Conservation (phyloP, 352 stramenopile genomes). For the Globisporangium perplexum region DNA sequence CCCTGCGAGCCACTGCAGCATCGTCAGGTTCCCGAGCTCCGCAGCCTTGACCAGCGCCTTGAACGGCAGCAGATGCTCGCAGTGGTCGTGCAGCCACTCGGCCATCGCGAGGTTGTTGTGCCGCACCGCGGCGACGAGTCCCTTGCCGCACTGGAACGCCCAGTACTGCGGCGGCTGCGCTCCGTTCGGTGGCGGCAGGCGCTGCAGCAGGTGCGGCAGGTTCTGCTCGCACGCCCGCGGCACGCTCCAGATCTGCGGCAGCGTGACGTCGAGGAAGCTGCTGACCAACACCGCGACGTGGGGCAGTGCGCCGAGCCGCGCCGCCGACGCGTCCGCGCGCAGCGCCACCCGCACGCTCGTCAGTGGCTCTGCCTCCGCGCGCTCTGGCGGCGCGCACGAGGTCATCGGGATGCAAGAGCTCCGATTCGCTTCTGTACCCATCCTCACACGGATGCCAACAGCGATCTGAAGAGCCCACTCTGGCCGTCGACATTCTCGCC, state of each 20-base stretch:
- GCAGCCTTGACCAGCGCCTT: background rate
- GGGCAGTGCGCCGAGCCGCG: background rate
- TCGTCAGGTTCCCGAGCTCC: background rate
- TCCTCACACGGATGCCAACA: too few relatives aligned
- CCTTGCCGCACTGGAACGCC: background rate
- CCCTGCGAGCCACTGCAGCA: slow-evolving; percentile 7
- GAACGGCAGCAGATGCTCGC: background rate
- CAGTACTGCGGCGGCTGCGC: background rate
- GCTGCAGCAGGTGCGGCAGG: background rate
- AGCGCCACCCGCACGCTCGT: background rate
- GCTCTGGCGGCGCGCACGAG: background rate
- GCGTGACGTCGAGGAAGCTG: slow-evolving; percentile 1
- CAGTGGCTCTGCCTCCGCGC: background rate
- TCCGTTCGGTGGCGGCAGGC: background rate
- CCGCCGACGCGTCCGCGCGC: too few relatives aligned
- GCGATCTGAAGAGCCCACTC: too few relatives aligned
- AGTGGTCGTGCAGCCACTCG: slow-evolving; percentile 1
- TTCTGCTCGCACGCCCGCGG: background rate
- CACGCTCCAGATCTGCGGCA: background rate
- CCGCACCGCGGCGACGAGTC: background rate
- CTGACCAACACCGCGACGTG: background rate
- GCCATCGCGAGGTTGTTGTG: slow-evolving; percentile 1
- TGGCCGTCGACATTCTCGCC: too few relatives aligned
- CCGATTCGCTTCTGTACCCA: background rate
- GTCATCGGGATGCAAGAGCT: background rate